Evolutionary conservation across 2,329 filamentous ascomycete species (phyloP).

Genomic region (Colletotrichum lentis): DNA sequence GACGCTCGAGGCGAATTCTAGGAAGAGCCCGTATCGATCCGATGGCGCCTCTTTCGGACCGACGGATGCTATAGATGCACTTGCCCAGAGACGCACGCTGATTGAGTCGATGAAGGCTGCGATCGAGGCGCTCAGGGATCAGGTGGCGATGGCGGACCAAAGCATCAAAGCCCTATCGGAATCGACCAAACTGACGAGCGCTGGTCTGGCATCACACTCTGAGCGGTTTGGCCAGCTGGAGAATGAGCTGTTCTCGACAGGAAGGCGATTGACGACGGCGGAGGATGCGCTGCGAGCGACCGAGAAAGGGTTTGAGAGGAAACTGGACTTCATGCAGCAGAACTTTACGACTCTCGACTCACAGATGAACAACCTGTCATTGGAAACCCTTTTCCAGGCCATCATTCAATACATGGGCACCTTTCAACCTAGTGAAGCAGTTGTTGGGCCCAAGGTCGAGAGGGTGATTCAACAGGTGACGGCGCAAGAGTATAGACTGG

Average conservation of each 20-base stretch:
- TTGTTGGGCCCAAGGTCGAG: slow-evolving; percentile 17
- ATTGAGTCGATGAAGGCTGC: background rate
- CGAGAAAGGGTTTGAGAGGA: slow-evolving; percentile 43
- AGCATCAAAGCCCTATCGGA: slow-evolving; percentile 24
- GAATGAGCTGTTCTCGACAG: background rate
- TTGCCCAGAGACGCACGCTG: background rate
- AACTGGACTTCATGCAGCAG: slow-evolving; percentile 47
- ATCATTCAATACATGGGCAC: slow-evolving; percentile 51
- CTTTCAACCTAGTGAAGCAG: slow-evolving; percentile 17
- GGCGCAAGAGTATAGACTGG: slow-evolving; percentile 23
- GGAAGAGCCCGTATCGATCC: background rate
- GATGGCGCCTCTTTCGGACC: background rate
- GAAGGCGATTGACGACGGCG: background rate
- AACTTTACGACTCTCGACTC: slow-evolving; percentile 51
- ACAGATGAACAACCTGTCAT: slow-evolving; percentile 60
- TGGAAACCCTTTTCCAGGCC: slow-evolving; percentile 51
- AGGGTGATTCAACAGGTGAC: slow-evolving; percentile 21
- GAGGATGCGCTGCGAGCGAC: slow-evolving; percentile 11
- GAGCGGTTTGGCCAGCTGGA: background rate
- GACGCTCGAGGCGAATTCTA: slow-evolving; percentile 9
- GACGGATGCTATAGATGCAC: background rate
- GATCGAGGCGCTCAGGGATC: slow-evolving; percentile 18
- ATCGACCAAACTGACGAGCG: slow-evolving; percentile 1
- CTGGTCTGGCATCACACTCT: background rate
- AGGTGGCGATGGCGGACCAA: slow-evolving; percentile 22